Evolutionary conservation across 495 filamentous ascomycete genomes (phyloP), one percentile per base, ranked within the genome.

Genomic region (Chaetomium cochliodes): DNA sequence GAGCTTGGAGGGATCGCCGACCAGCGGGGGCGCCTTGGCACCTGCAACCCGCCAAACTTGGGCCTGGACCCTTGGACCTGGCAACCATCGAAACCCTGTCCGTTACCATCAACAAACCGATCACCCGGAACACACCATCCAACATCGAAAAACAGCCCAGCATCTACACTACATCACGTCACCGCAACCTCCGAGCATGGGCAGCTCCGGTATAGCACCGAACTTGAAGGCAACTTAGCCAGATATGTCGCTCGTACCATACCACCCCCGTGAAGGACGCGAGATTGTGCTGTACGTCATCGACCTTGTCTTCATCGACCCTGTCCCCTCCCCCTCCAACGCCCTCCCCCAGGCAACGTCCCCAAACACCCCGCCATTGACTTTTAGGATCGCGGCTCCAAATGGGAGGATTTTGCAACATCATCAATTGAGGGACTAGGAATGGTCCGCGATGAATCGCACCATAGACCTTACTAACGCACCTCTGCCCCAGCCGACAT

Each of bases 401-500:
- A 3, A 6, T n/a, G 2, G 16, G 2, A 12, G 9, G 5, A 37
- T 37, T 37, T 8, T 8, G 5, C 9, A 37, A 37, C 11, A 8
- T 7, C 33, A 12, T 37, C 33, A 12, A 37, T 37, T 37, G 33
- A 37, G 8, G 33, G 33, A 11, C 33, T 5, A 9, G 5, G 33
- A 37, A 37, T 6, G 9, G 39, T 37, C 39, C 16, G 28, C 23
- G 5, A 46, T 13, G 15, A 57, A 55, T 16, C 22, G 8, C 57
- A 50, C 15, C 22, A 20, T 39, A 1, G 3, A 20, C 33, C 33
- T 16, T 54, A 23, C 58, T 67, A 20, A 67, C 30, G 51, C 13
- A 33, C 7, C 13, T 18, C n/a, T 49, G 13, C 47, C 42, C 23
- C 69, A 98, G 93, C 33, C 94, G 94, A 67, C 92, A 97, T 74